A percentile compares a stretch with the other conserved stretches of the same genome.
phyloP scores from a whole-genome alignment of 139 green algal species.

The Asterochloris erici region DNA sequence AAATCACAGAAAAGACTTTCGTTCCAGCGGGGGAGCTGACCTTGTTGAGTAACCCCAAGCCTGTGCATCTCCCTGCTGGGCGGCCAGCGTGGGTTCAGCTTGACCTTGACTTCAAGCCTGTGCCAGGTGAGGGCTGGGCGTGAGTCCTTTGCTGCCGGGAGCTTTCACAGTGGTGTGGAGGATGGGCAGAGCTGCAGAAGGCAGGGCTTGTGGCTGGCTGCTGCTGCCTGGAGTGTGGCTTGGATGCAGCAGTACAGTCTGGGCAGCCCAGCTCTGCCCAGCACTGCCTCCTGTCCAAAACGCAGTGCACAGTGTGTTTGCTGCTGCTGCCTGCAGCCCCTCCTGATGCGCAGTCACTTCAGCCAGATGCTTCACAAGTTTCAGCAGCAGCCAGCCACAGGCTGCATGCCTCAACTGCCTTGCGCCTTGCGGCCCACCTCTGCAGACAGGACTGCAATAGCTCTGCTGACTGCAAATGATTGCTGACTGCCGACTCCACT shows the following conservation, averaged over 20 bases:
- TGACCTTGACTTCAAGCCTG: constrained; percentile 95
- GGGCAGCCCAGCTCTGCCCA: neutral
- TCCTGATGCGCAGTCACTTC: neutral
- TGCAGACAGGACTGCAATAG: neutral
- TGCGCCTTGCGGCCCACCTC: too few species aligned
- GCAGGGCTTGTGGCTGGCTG: neutral
- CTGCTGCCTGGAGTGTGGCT: too few species aligned
- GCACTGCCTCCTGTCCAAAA: neutral
- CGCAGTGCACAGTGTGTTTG: neutral
- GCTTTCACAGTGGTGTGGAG: neutral
- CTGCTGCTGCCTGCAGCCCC: neutral
- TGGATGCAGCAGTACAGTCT: too few species aligned
- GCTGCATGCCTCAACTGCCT: too few species aligned
- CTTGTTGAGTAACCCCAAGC: too few species aligned
- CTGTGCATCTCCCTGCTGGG: too few species aligned
- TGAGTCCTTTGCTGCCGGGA: neutral
- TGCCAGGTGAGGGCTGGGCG: constrained; percentile 56
- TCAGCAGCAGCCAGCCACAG: neutral
- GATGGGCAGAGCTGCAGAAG: neutral
- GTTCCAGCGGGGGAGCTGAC: too few species aligned
- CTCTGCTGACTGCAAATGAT: neutral
- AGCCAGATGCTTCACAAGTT: neutral
- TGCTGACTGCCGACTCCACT: neutral
- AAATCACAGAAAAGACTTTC: too few species aligned
- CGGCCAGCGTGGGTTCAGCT: constrained; percentile 70